These are phyloP conservation scores for Xylariaceae sp. DNA, from an alignment of 2,329 filamentous ascomycete genomes.

Conservation along the genomic window DNA sequence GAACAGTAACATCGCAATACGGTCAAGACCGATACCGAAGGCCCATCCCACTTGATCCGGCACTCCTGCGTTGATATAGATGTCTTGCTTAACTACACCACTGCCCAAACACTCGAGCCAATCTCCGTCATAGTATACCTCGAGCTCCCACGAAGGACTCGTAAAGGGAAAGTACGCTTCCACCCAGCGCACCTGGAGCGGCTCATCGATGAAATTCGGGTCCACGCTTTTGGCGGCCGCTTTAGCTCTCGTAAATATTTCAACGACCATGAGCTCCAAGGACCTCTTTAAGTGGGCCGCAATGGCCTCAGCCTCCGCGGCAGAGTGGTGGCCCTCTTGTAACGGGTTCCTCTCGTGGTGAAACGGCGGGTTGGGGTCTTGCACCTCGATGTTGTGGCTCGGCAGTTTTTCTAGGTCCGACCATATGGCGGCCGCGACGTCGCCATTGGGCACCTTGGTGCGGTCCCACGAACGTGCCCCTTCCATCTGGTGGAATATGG, in stretches of 20 bases:
- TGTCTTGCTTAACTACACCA: conserved; percentile 82
- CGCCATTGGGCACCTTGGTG: conserved; percentile 58
- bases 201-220: conserved; percentile 64
- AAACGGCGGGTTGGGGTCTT: conserved; percentile 81
- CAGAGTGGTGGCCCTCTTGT: conserved; percentile 72
- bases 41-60: conserved; percentile 86
- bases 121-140: conserved; percentile 91
- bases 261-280: conserved; percentile 86
- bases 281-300: conserved; percentile 86
- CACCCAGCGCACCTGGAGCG: conserved; percentile 88
- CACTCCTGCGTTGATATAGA: conserved; percentile 78
- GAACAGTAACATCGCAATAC: conserved; percentile 97
- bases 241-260: conserved; percentile 82
- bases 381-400: conserved; percentile 74
- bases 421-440: conserved; percentile 70
- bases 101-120: conserved; percentile 98
- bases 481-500: conserved; percentile 99
- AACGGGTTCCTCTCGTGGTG: conserved; percentile 83
- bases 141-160: conserved; percentile 92
- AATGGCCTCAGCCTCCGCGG: conserved; percentile 81
- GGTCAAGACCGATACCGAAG: conserved; percentile 91
- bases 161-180: conserved; percentile 99
- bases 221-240: conserved; percentile 63
- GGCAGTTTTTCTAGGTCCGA: conserved; percentile 75
- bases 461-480: conserved; percentile 90